These are phyloP conservation scores for Suillus brevipes DNA, from an alignment of 768 basidiomycete species.

Conservation along the genomic window DNA sequence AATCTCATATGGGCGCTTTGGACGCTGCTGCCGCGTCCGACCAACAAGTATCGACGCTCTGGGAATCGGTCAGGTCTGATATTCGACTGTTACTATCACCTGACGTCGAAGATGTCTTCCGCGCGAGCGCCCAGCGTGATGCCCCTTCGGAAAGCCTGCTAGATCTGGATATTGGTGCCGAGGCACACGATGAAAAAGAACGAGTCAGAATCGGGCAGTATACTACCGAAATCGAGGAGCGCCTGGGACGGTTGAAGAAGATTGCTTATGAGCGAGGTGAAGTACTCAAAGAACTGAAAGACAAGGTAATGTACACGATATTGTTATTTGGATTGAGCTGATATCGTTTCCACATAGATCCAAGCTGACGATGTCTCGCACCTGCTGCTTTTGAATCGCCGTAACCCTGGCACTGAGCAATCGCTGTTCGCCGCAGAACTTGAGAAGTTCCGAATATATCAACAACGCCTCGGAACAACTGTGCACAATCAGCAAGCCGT, in stretches of 20 bases:
- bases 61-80: slow-evolving; percentile 69
- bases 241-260: slow-evolving; percentile 74
- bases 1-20: slow-evolving; percentile 67
- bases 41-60: slow-evolving; percentile 67
- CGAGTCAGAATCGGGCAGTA: slow-evolving; percentile 62
- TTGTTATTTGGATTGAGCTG: slow-evolving; percentile 2
- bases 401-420: slow-evolving; percentile 80
- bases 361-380: slow-evolving; percentile 98
- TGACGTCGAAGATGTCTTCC: slow-evolving; percentile 63
- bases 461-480: slow-evolving; percentile 76
- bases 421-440: slow-evolving; percentile 90
- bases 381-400: slow-evolving; percentile 85
- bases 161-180: slow-evolving; percentile 72
- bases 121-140: slow-evolving; percentile 46
- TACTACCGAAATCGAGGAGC: slow-evolving; percentile 77
- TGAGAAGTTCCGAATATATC: slow-evolving; percentile 94
- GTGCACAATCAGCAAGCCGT: slow-evolving; percentile 73
- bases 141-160: slow-evolving; percentile 48
- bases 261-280: slow-evolving; percentile 84
- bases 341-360: slow-evolving; percentile 48
- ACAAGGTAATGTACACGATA: slow-evolving; percentile 60
- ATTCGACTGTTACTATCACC: slow-evolving; percentile 61
- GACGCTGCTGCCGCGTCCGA: slow-evolving; percentile 81
- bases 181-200: slow-evolving; percentile 65
- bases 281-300: slow-evolving; percentile 91